Evolutionary conservation across 805 yeast species (phyloP).

Genomic region (Ogataea pini): DNA sequence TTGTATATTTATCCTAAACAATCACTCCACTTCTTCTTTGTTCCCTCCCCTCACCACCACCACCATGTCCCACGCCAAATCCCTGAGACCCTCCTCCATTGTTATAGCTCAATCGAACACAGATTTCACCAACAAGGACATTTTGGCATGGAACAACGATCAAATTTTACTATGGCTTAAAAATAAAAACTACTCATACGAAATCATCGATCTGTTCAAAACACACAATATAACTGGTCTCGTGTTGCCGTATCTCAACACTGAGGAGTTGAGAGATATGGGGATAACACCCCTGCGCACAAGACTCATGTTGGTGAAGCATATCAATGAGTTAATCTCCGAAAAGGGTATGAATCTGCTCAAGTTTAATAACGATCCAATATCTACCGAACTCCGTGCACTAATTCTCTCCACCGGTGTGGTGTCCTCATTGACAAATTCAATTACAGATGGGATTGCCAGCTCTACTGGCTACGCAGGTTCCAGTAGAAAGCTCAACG

Average conservation of each 20-base stretch:
- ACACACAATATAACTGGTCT: constrained; percentile 72
- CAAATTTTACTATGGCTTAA: constrained; percentile 35
- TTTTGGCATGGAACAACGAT: constrained; percentile 34
- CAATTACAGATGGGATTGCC: constrained; percentile 25
- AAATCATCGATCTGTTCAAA: constrained; percentile 40
- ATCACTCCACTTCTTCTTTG: background rate
- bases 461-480: constrained; percentile 7
- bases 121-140: constrained; percentile 21
- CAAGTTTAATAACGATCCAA: constrained; percentile 25
- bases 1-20: background rate
- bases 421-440: constrained; percentile 24
- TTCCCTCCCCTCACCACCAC: background rate
- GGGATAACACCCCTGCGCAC: constrained; percentile 57
- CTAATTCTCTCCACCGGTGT: constrained; percentile 27
- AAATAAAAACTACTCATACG: constrained; percentile 25
- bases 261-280: constrained; percentile 72
- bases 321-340: constrained; percentile 54
- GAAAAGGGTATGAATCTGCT: constrained; percentile 30
- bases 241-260: constrained; percentile 64
- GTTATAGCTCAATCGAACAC: constrained; percentile 20
- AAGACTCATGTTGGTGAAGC: constrained; percentile 60
- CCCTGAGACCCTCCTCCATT: constrained; percentile 18
- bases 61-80: constrained; percentile 4
- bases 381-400: constrained; percentile 28
- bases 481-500: constrained; percentile 43